Evolutionary conservation across 23 red algal species (phyloP), one percentile per base, ranked within the genome.

Genomic region (Gracilaria gracilis): DNA sequence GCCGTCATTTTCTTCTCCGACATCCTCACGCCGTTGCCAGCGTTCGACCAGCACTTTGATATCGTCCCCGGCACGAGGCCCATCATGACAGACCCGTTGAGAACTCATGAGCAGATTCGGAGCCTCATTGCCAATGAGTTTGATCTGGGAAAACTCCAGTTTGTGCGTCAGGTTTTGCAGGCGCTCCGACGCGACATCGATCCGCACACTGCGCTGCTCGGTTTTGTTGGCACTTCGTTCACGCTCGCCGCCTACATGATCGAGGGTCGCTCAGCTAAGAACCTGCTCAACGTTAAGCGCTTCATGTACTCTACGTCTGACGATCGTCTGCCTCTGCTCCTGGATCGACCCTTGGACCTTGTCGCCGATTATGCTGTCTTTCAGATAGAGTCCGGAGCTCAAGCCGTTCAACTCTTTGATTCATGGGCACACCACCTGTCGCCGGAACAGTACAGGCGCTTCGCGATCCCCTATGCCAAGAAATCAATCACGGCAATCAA

Each of bases 1-100:
- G 96, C 83, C 48, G 86, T 95, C 35, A 98, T 98, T 35, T 91
- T 98, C 85, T 98, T 98, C 81, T 91, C 92, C 34, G 96, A 98
- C 67, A 98, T 98, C 76, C 81, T 98, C 79, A 98, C 96, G 6
- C 96, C 96, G 0, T 75, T 98, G 28, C 96, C 96, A 6, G 91
- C 96, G 9, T 33, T 98, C 19, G 96, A 92, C 14, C 39, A 92
- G 47, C 91, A 94, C 21, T 98, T 95, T 80, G 91, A 98, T 32
- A 93, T 98, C 35, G 85, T 86, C 1, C 58, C 54, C 24, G 96
- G 96, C 25, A 76, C 57, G 16, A 92, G 96, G 0, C 96, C 96
- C 16, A 11, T 79, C 7, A 93, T 98, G 17, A 20, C 80, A 14
- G 14, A 64, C 12, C 91, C 96, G 48, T 23, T 98, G 61, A 87